Evolutionary conservation across 116 monocot genomes (phyloP), one percentile per base, ranked within the genome.

Genomic region (Trichopus zeylanicus): DNA sequence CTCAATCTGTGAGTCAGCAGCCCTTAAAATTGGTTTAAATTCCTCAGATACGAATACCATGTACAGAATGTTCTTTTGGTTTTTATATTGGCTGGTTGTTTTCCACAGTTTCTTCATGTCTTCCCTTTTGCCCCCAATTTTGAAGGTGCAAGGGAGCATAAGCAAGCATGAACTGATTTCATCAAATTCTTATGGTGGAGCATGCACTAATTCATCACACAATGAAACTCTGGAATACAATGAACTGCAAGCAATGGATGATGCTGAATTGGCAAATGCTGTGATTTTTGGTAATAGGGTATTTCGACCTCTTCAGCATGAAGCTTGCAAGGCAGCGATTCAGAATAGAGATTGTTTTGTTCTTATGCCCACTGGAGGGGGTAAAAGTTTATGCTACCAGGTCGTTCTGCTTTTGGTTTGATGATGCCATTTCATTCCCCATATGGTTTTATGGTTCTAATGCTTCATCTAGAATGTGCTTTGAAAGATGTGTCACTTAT

Each of bases 341-440:
- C 77, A 84, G 27, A 84, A 82, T 24, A 84, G 46, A 68, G 97
- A 97, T 66, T 90, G 90, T 55, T 91, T 97, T 80, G 63, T 97
- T 68, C 87, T 97, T 73, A 84, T 97, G 87, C 97, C 97, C 48
- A 97, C 97, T 60, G 97, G 97, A 65, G 97, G 91, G 2, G 97
- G 97, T 57, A 97, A 90, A 78, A 97, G 91, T 70, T 68, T 97
- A 59, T 97, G 97, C 38, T 97, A 91, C 61, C 97, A 97, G 97
- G 97, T 89, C 31, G 48, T n/a, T 1, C 0, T 42, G 16, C 12
- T 16, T 42, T 42, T 18, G n/a, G n/a, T n/a, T n/a, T n/a, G n/a
- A n/a, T n/a, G n/a, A n/a, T n/a, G n/a, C n/a, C 42, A n/a, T 16
- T 42, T 42, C 42, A 9, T 42, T 42, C 13, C 42, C 3, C 13